These are phyloP conservation scores for Glycine tomentella DNA, from an alignment of 306 rosid species.

Conservation along the genomic window DNA sequence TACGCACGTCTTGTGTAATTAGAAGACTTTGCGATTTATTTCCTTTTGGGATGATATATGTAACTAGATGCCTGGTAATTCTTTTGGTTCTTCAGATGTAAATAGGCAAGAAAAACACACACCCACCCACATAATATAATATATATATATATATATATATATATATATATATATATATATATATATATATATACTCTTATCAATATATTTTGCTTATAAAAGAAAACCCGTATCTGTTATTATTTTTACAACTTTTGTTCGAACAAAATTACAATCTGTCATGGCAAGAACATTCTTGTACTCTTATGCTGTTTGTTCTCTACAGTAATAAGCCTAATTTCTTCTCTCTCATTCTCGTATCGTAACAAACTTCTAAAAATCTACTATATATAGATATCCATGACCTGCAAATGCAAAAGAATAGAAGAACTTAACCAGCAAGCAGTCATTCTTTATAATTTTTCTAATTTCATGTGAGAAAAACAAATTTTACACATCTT, in stretches of 20 bases:
- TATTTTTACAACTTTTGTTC: not conserved
- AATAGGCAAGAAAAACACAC: too few species aligned
- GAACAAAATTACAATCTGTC: not conserved
- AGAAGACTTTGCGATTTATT: too few species aligned
- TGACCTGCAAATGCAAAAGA: not conserved
- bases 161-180: too few species aligned
- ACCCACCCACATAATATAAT: too few species aligned
- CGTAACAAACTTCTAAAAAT: not conserved
- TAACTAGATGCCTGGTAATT: not conserved
- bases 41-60: not conserved
- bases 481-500: not conserved
- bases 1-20: not conserved
- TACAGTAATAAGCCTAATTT: not conserved
- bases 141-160: too few species aligned
- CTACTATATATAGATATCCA: not conserved
- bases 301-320: not conserved
- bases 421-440: too few species aligned
- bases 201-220: not conserved
- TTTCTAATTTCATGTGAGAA: not conserved
- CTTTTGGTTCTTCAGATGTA: too few species aligned
- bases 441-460: too few species aligned
- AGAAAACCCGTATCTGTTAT: not conserved
- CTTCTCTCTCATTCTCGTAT: not conserved
- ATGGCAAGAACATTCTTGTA: too few species aligned
- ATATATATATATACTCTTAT: too few species aligned